Evolutionary conservation across 257 asterid species (phyloP).

Genomic region (Solanum chilense): DNA sequence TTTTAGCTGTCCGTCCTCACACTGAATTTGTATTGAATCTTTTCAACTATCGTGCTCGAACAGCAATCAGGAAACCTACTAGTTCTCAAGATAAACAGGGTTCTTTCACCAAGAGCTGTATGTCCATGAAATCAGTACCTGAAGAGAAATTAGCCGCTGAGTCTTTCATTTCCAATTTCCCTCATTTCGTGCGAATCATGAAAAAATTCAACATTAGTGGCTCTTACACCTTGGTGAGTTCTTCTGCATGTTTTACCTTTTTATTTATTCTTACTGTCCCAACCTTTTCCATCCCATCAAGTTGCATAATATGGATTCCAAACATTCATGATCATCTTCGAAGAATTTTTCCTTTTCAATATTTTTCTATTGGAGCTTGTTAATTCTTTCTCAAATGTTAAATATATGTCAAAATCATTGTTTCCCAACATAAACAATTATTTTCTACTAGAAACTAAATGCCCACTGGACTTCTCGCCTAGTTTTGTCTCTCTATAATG

Average conservation of each 20-base stretch:
- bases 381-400: background rate
- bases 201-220: conserved; percentile 85
- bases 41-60: background rate
- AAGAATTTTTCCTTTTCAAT: background rate
- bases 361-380: background rate
- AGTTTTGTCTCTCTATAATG: background rate
- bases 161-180: conserved; percentile 59
- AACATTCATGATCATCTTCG: background rate
- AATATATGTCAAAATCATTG: background rate
- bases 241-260: background rate
- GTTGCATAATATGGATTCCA: background rate
- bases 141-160: conserved; percentile 90
- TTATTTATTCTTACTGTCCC: background rate
- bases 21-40: background rate
- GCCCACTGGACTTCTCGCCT: background rate
- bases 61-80: conserved; percentile 35
- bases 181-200: conserved; percentile 83
- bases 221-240: conserved; percentile 82
- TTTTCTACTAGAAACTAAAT: background rate
- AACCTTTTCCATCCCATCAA: background rate
- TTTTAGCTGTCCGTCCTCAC: background rate
- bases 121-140: conserved; percentile 83
- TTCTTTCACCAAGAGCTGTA: conserved; percentile 64
- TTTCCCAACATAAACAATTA: background rate
- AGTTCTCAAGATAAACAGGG: conserved; percentile 43